phyloP scores from a whole-genome alignment of 306 rosid genomes.

The Vigna angularis region DNA sequence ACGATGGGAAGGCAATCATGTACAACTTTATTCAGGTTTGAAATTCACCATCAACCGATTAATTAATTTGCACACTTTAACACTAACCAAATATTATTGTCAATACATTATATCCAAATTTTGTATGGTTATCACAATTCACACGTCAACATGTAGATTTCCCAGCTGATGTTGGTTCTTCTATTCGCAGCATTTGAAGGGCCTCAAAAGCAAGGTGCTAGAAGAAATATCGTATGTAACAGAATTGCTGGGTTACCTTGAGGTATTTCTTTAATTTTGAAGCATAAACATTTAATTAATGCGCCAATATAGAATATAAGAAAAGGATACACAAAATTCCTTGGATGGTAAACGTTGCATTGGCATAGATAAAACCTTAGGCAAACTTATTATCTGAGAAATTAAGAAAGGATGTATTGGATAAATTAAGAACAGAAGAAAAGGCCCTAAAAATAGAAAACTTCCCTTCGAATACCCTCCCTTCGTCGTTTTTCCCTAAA shows the following conservation, averaged over 20 bases:
- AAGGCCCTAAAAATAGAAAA: background rate
- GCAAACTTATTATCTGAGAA: background rate
- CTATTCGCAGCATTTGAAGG: slow-evolving; percentile 65
- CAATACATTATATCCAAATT: slow-evolving; percentile 27
- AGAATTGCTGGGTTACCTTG: slow-evolving; percentile 64
- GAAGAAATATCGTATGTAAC: slow-evolving; percentile 67
- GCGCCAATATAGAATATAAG: slow-evolving; percentile 4
- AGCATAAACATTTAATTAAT: background rate
- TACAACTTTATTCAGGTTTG: slow-evolving; percentile 74
- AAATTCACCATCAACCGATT: slow-evolving; percentile 26
- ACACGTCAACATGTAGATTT: slow-evolving; percentile 32
- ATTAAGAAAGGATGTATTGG: background rate
- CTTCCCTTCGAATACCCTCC: slow-evolving; percentile 1
- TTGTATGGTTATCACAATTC: slow-evolving; percentile 27
- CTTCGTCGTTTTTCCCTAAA: slow-evolving; percentile 2
- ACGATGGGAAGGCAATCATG: slow-evolving; percentile 70
- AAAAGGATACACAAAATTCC: slow-evolving; percentile 14
- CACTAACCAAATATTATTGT: slow-evolving; percentile 29
- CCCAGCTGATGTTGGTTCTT: slow-evolving; percentile 43
- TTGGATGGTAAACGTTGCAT: background rate
- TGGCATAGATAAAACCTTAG: slow-evolving; percentile 26
- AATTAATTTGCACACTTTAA: slow-evolving; percentile 17
- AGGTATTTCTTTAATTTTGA: slow-evolving; percentile 55
- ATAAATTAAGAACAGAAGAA: slow-evolving; percentile 6
- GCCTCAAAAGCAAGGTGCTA: slow-evolving; percentile 54